Base-by-base conservation (phyloP, 2,329 filamentous ascomycete genomes). In the Pseudopyrenochaeta lycopersici region DNA sequence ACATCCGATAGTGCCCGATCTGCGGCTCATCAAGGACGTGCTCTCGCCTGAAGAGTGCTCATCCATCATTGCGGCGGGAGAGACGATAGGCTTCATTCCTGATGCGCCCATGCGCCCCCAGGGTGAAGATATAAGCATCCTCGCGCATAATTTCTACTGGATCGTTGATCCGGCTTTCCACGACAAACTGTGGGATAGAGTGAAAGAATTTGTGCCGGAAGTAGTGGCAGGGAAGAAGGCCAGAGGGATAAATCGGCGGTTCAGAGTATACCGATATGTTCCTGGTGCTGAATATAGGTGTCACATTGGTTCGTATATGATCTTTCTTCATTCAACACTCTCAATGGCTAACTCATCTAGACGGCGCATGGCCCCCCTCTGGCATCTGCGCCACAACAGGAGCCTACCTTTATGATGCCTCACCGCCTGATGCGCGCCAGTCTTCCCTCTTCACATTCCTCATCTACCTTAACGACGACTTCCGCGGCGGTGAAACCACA, bases 101-200 rank as follows among this genome's bases (percentile, higher is more conserved):
- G 88, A 91, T 63, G 85, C 86, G 0, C 88, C 88, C 0, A 76
- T 90, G 27, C 84, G 86, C 2, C 84, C 86, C n/a, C 85, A 87
- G 50, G 85, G 85, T 14, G 86, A 89, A 55, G 76, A 77, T 47
- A 80, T 81, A 20, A 89, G 86, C 64, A 82, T 90, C 41, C 73
- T 90, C 1, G 88, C 88, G 0, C 88, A 90, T 76, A 90, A 90
- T 71, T 89, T 90, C 62, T 90, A 90, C 77, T 90, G 88, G 88
- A 80, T 90, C 7, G 80, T 87, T 11, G 88, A 90, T 60, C 77
- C 80, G 18, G 78, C 80, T 0, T 90, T 90, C 69, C 84, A 87
- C 63, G 82, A 88, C 51, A 80, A 77, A 12, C 78, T 90, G 1
- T 90, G 88, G 88, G 72, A 77, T 0, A 82, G 88, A 12, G 83